A percentile compares a stretch with the other conserved stretches of the same genome.
Evolutionary conservation across 257 asterid species (phyloP).

Genomic region (Solanum piurae): DNA sequence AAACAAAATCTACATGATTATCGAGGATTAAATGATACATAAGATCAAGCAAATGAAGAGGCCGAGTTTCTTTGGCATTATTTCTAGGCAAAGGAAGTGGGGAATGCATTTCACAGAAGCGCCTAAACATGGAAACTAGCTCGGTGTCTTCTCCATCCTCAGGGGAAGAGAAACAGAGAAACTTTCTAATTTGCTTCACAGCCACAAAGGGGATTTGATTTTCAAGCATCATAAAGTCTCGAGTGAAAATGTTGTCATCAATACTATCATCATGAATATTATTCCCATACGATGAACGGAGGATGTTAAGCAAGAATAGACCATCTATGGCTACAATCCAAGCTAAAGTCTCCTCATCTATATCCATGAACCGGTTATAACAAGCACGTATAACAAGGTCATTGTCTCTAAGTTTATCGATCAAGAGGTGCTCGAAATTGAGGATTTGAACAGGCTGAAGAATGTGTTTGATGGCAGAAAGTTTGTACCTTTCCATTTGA

Average conservation of each 20-base stretch:
- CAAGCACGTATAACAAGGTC: conserved; percentile 29
- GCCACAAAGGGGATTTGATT: conserved; percentile 29
- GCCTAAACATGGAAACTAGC: neutral
- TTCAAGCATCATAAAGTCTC: conserved; percentile 32
- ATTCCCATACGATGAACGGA: neutral
- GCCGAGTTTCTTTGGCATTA: neutral
- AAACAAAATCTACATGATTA: neutral
- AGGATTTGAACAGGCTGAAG: conserved; percentile 9
- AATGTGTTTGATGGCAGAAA: conserved; percentile 15
- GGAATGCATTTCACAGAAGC: conserved; percentile 13
- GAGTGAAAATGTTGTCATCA: conserved; percentile 6
- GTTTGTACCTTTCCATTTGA: conserved; percentile 32
- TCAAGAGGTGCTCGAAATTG: conserved; percentile 9
- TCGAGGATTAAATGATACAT: conserved; percentile 24
- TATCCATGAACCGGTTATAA: conserved; percentile 28
- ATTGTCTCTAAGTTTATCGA: conserved; percentile 5
- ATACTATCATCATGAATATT: neutral
- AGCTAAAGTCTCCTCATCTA: conserved; percentile 25
- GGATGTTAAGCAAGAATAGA: conserved; percentile 18
- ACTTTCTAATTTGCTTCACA: conserved; percentile 9
- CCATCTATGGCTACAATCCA: conserved; percentile 39
- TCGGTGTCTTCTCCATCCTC: neutral
- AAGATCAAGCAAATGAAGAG: conserved; percentile 23
- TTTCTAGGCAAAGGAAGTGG: conserved; percentile 14
- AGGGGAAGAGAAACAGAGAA: neutral